Evolutionary conservation across 2,329 filamentous ascomycete species (phyloP).

Genomic region (Hirsutella minnesotensis): DNA sequence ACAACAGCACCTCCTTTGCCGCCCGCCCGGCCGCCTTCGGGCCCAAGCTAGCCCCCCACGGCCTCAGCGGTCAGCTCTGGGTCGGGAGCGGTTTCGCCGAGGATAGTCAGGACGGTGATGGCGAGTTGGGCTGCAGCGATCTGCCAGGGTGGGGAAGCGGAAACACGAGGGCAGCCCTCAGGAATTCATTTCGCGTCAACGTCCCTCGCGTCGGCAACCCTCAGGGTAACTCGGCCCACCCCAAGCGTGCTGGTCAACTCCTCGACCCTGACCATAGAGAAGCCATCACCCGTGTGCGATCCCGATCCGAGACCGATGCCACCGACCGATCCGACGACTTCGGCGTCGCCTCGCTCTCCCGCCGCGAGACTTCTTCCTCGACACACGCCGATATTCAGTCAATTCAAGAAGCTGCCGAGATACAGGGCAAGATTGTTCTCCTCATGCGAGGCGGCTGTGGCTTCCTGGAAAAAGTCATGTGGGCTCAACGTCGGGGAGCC

Average conservation of each 20-base stretch:
- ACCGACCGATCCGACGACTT: conserved; percentile 71
- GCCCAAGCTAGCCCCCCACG: conserved; percentile 59
- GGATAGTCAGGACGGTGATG: conserved; percentile 58
- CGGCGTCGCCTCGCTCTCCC: conserved; percentile 18
- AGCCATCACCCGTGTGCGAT: conserved; percentile 5
- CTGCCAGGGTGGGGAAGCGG: conserved; percentile 75
- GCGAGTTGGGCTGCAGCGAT: conserved; percentile 91
- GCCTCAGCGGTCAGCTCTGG: conserved; percentile 84
- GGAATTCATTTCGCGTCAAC: conserved; percentile 22
- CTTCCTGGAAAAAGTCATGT: conserved; percentile 94
- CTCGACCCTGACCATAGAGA: conserved; percentile 17
- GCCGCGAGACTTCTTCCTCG: conserved; percentile 24
- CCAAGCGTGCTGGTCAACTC: conserved; percentile 10
- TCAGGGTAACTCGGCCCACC: conserved; percentile 5
- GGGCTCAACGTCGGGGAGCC: conserved; percentile 84
- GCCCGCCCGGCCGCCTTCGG: conserved; percentile 91
- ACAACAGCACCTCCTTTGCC: conserved; percentile 95
- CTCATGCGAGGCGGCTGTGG: conserved; percentile 89
- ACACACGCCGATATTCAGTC: conserved; percentile 85
- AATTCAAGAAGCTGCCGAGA: conserved; percentile 83
- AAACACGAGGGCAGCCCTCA: conserved; percentile 32
- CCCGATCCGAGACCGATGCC: conserved; percentile 46
- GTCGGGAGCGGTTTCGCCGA: conserved; percentile 86
- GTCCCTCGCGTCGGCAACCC: conserved; percentile 10
- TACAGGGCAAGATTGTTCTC: conserved; percentile 83